These are phyloP conservation scores for Marsdenia floribunda DNA, from an alignment of 257 asterid species.

Conservation along the genomic window DNA sequence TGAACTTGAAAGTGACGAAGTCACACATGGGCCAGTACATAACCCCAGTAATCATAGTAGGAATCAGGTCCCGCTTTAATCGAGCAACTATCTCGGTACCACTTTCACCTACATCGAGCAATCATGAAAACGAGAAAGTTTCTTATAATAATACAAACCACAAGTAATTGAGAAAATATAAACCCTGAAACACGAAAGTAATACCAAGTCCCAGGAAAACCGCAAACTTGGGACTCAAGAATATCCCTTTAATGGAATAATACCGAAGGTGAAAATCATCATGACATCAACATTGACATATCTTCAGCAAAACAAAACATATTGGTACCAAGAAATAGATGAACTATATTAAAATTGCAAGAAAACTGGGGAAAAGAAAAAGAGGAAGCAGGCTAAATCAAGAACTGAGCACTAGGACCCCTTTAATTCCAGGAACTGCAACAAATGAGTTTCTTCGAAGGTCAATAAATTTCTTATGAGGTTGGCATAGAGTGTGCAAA, in stretches of 20 bases:
- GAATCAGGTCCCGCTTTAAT: slow-evolving; percentile 74
- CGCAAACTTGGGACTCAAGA: neutral
- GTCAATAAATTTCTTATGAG: neutral
- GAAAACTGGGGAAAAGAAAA: neutral
- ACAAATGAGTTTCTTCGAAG: too few relatives aligned
- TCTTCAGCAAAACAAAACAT: neutral
- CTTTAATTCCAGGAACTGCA: neutral
- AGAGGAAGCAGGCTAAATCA: neutral
- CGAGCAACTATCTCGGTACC: slow-evolving; percentile 62
- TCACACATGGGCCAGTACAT: slow-evolving; percentile 93
- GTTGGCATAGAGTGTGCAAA: too few relatives aligned
- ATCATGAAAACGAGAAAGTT: slow-evolving; percentile 1
- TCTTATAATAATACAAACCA: neutral
- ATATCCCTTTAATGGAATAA: neutral
- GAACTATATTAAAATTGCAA: neutral
- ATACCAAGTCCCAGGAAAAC: slow-evolving; percentile 3
- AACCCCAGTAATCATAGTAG: slow-evolving; percentile 55
- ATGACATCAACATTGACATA: neutral
- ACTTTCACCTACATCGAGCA: slow-evolving; percentile 58
- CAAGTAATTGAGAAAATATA: slow-evolving; percentile 6
- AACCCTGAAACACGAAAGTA: neutral
- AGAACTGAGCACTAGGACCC: neutral
- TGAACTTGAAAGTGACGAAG: slow-evolving; percentile 74
- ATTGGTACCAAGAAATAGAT: neutral
- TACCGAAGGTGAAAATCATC: neutral